phyloP scores from a whole-genome alignment of 1,284 basidiomycete genomes.

The Mycena sp. region DNA sequence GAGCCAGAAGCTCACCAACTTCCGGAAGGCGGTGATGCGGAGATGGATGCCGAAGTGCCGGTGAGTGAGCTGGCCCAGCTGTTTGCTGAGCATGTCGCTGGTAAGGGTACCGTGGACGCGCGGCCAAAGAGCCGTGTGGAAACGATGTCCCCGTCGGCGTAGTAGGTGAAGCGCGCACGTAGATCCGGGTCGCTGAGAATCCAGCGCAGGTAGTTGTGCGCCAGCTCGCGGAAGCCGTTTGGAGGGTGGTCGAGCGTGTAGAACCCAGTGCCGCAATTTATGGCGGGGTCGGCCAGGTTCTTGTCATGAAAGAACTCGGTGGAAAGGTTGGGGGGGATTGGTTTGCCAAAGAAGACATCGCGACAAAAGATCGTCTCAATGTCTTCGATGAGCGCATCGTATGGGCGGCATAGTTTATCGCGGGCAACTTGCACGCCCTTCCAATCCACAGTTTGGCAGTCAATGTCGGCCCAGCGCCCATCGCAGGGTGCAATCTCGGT shows the following conservation, averaged over 20 bases:
- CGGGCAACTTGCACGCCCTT: background rate
- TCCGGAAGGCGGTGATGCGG: background rate
- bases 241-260: slow-evolving; percentile 2
- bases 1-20: slow-evolving; percentile 1
- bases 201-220: background rate
- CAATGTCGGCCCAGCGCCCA: background rate
- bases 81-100: background rate
- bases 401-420: background rate
- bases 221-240: background rate
- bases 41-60: background rate
- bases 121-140: slow-evolving; percentile 1
- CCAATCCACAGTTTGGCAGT: slow-evolving; percentile 1
- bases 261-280: background rate
- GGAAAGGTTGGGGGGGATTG: background rate
- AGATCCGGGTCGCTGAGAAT: slow-evolving; percentile 1
- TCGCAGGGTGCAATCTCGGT: background rate
- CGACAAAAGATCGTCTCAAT: background rate
- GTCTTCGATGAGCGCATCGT: slow-evolving; percentile 3
- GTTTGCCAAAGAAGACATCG: background rate
- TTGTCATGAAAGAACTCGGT: background rate
- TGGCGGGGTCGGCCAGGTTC: slow-evolving; percentile 1
- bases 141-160: background rate
- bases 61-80: background rate
- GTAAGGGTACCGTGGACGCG: background rate
- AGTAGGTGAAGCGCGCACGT: background rate